phyloP scores from a whole-genome alignment of 164 flowering plant genomes.

The Vitis cinerea region DNA sequence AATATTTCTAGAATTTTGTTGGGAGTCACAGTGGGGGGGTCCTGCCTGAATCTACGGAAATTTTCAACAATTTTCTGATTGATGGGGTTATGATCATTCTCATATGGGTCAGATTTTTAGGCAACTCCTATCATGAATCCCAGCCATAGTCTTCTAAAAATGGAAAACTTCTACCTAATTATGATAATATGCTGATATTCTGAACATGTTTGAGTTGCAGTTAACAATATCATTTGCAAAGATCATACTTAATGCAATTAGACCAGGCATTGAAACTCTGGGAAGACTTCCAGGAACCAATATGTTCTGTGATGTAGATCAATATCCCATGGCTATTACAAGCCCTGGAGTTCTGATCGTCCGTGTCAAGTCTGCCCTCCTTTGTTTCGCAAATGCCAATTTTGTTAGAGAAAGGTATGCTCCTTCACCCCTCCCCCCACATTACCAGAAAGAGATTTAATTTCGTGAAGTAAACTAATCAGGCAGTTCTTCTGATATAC shows the following conservation, averaged over 20 bases:
- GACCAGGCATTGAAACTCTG: constrained; percentile 49
- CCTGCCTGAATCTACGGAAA: too few species aligned
- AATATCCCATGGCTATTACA: constrained; percentile 55
- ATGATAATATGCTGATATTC: too few species aligned
- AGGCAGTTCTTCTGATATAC: neutral
- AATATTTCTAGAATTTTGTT: too few species aligned
- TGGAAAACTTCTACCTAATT: too few species aligned
- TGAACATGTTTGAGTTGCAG: constrained; percentile 27
- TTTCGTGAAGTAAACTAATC: too few species aligned
- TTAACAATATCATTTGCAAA: constrained; percentile 59
- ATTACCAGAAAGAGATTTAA: too few species aligned
- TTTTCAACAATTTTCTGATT: too few species aligned
- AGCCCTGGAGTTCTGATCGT: constrained; percentile 39
- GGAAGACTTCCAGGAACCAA: constrained; percentile 62
- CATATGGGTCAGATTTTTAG: too few species aligned
- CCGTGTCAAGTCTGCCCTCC: constrained; percentile 49
- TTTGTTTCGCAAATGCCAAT: constrained; percentile 77
- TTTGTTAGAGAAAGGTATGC: constrained; percentile 56
- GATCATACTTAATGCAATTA: constrained; percentile 44
- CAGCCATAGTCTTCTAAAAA: too few species aligned
- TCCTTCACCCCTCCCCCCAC: neutral
- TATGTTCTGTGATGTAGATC: constrained; percentile 41
- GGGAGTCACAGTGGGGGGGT: too few species aligned
- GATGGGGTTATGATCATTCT: too few species aligned
- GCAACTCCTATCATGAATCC: too few species aligned